Conservation (phyloP, 2,329 filamentous ascomycete genomes). For the Botrytis tulipae region DNA sequence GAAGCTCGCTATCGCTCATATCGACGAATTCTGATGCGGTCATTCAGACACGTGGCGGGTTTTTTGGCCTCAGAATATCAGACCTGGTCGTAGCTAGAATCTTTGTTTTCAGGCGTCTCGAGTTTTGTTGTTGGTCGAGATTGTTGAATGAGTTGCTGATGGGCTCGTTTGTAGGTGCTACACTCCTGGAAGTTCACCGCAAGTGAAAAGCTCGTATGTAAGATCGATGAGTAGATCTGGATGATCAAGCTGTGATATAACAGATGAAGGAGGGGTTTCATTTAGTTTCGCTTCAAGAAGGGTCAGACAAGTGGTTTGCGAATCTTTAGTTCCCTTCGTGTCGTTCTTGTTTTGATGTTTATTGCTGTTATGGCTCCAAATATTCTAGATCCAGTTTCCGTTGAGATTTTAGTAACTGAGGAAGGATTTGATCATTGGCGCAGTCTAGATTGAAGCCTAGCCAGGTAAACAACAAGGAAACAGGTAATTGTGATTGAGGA, state of each 20-base stretch:
- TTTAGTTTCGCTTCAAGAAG: not conserved
- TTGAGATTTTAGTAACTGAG: not conserved
- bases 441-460: no score
- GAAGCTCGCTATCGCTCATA: not conserved
- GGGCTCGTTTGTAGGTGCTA: not conserved
- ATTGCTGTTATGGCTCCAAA: not conserved
- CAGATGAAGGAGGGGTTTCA: not conserved
- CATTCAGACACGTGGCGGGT: not conserved
- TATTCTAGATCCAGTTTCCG: accelerated
- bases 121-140: not conserved
- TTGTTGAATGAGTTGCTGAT: not conserved
- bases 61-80: not conserved
- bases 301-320: not conserved
- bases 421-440: not conserved
- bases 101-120: not conserved
- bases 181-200: not conserved
- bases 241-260: not conserved
- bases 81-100: not conserved
- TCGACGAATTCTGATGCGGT: not conserved
- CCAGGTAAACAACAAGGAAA: not conserved
- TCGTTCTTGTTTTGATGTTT: not conserved
- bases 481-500: not conserved
- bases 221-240: not conserved
- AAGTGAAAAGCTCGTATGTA: not conserved
- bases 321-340: not conserved